Percentiles rank a stretch among this genome's conserved stretches.
These are phyloP conservation scores for Zalaria obscura DNA, from an alignment of 2,329 filamentous ascomycete species.

Conservation along the genomic window DNA sequence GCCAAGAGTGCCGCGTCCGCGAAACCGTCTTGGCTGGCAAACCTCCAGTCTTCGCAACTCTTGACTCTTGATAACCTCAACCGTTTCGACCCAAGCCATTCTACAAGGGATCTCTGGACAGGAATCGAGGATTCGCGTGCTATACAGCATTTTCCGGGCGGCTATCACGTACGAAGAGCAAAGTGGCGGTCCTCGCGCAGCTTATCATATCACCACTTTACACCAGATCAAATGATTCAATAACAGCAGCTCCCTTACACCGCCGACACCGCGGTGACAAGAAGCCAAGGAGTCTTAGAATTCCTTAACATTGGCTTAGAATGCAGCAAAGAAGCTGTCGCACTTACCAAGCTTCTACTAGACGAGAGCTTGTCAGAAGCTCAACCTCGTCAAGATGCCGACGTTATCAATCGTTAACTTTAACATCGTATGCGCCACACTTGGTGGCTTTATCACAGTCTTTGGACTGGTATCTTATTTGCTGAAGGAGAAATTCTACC, in stretches of 20 bases:
- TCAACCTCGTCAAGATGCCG: conserved; percentile 34
- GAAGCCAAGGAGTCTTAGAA: neutral
- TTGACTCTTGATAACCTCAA: too few relatives aligned
- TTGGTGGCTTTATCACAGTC: conserved; percentile 80
- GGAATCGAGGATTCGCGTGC: too few relatives aligned
- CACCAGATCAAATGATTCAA: neutral
- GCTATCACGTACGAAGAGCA: neutral
- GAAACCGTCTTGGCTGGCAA: too few relatives aligned
- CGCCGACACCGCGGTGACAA: neutral
- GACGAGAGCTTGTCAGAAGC: neutral
- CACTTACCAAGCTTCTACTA: neutral
- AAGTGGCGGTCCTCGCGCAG: neutral
- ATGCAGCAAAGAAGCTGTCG: neutral
- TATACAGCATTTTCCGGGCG: too few relatives aligned
- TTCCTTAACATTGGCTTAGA: neutral
- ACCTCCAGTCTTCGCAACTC: too few relatives aligned
- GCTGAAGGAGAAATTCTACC: conserved; percentile 77
- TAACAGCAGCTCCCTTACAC: neutral
- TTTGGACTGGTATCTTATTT: conserved; percentile 85
- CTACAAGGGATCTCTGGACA: too few relatives aligned
- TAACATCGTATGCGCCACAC: conserved; percentile 66
- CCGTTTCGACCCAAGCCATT: too few relatives aligned
- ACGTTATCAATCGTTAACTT: conserved; percentile 57
- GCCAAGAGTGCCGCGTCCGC: too few relatives aligned
- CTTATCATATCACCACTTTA: neutral